Conservation (phyloP, 2,329 filamentous ascomycete genomes). For the Pseudocercospora fijiensis region DNA sequence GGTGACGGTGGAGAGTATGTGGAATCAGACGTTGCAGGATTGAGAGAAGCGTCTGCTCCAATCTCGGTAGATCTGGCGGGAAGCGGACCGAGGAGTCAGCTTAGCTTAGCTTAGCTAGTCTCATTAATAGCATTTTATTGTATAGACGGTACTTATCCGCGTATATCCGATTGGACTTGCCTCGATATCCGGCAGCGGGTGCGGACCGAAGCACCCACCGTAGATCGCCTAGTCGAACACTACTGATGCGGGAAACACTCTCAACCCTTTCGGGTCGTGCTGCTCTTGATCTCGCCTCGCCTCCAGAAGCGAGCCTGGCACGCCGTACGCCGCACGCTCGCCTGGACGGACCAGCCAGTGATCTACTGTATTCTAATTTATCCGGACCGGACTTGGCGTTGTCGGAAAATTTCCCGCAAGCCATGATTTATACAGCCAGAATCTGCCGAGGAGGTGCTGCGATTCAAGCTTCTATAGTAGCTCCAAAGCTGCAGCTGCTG, state of each 20-base stretch:
- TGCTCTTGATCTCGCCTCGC: not conserved
- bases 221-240: not conserved
- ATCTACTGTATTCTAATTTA: not conserved
- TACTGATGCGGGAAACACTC: not conserved
- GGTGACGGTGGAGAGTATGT: constrained; percentile 55
- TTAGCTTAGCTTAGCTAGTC: not conserved
- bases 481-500: not conserved
- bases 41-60: not conserved
- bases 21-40: constrained; percentile 45
- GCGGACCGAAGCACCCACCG: not conserved
- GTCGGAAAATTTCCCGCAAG: not conserved
- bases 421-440: not conserved
- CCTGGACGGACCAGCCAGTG: not conserved
- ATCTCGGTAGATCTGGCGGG: not conserved
- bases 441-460: not conserved
- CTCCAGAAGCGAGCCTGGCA: not conserved
- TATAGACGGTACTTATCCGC: not conserved
- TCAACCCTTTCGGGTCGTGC: not conserved
- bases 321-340: no score
- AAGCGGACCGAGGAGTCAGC: not conserved
- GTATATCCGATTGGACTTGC: not conserved
- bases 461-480: not conserved
- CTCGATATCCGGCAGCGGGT: not conserved
- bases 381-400: not conserved
- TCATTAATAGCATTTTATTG: no score